Evolutionary conservation across 306 rosid species (phyloP).

Genomic region (Ziziphus jujuba): DNA sequence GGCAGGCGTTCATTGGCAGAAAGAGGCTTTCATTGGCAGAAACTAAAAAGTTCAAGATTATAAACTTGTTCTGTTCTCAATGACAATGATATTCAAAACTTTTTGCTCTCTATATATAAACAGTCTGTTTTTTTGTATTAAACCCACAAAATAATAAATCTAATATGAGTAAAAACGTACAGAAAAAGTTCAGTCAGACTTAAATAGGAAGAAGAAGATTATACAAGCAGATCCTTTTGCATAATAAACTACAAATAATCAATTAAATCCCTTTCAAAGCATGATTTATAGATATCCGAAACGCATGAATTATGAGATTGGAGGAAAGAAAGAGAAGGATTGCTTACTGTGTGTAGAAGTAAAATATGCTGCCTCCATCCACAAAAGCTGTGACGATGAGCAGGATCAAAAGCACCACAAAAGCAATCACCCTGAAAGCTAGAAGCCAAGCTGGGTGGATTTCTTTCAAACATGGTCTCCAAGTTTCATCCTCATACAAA

Average conservation of each 20-base stretch:
- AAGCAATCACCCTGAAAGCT: slow-evolving; percentile 75
- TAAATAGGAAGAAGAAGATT: too few relatives aligned
- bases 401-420: slow-evolving; percentile 68
- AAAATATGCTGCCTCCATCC: slow-evolving; percentile 78
- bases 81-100: not conserved
- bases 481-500: slow-evolving; percentile 88
- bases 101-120: not conserved
- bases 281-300: too few relatives aligned
- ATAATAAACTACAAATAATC: too few relatives aligned
- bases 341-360: slow-evolving; percentile 83
- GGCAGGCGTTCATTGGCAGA: not conserved
- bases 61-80: not conserved
- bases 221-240: too few relatives aligned
- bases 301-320: too few relatives aligned
- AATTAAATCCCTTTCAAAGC: too few relatives aligned
- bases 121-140: not conserved
- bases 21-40: not conserved
- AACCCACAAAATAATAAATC: too few relatives aligned
- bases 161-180: too few relatives aligned
- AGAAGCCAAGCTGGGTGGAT: slow-evolving; percentile 92
- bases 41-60: not conserved
- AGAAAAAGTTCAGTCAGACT: too few relatives aligned
- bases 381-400: slow-evolving; percentile 57
- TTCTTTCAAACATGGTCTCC: slow-evolving; percentile 87
- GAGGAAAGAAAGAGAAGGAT: slow-evolving; percentile 9